Base-by-base conservation (phyloP, 352 stramenopile genomes). In the Phytophthora aleatoria region DNA sequence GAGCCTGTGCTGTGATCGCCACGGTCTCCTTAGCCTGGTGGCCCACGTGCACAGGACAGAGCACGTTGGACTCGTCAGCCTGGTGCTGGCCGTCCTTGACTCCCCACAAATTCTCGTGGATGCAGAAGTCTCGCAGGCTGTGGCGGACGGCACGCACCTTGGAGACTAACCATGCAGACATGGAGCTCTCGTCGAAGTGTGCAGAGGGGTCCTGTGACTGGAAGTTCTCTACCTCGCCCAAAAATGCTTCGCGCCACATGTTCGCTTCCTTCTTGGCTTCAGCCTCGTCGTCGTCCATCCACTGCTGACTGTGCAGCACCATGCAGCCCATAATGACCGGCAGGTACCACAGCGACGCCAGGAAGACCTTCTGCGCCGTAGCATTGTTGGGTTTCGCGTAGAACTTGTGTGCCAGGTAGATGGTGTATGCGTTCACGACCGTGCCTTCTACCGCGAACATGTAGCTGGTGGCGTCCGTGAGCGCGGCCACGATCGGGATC, bases 381-480 rank as follows among this genome's bases (percentile, higher is more conserved):
- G 81, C 88, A 66, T 99, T 99, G 33, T 74, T 96, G 31, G 93
- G 89, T 44, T 99, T 96, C 35, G 88, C 67, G 68, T 94, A 82
- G 76, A 99, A 99, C 54, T 97, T 86, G 72, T 96, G 83, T n/a
- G 97, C 95, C 49, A 98, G 71, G 72, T 98, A 91, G 44, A 99
- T 87, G 6, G 96, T 83, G 76, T 98, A 99, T 4, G 85, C 91
- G 78, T 99, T 99, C 61, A 99, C 82, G 26, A 93, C 69, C 35
- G 97, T 90, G 50, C 94, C 96, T 80, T 99, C 97, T 24, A 99
- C 83, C 4, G 95, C 93, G 82, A 99, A 99, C 97, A 99, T 99
- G 74, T 95, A 97, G 67, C 89, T 98, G n/a, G 98, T 99, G 26
- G 97, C 85, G 49, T 97, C 97, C 9, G 85, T 85, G 12, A 94